Conservation (phyloP, 2,329 filamentous ascomycete genomes). For the Fusarium sp. region DNA sequence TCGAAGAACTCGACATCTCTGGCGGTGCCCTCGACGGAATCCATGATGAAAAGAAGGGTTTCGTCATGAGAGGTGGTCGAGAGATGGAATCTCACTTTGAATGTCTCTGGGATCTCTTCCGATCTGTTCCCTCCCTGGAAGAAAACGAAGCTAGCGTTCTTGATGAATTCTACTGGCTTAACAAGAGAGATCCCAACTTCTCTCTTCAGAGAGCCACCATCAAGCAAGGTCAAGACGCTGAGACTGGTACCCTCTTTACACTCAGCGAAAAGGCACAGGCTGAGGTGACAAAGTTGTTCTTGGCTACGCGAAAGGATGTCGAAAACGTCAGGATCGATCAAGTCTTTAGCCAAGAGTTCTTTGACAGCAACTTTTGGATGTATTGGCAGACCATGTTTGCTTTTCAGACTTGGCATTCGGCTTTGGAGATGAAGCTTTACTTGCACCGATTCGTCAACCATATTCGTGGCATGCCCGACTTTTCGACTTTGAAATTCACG, state of each 20-base stretch:
- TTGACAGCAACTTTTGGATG: slow-evolving; percentile 27
- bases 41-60: slow-evolving; percentile 34
- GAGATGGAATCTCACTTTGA: slow-evolving; percentile 46
- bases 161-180: slow-evolving; percentile 47
- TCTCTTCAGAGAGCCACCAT: slow-evolving; percentile 45
- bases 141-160: slow-evolving; percentile 42
- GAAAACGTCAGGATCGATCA: slow-evolving; percentile 16
- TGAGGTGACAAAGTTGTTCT: slow-evolving; percentile 29
- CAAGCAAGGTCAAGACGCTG: slow-evolving; percentile 41
- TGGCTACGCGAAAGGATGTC: slow-evolving; percentile 17
- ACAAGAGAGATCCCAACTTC: slow-evolving; percentile 35
- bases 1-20: slow-evolving; percentile 20
- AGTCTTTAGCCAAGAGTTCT: slow-evolving; percentile 19
- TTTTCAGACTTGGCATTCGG: slow-evolving; percentile 28
- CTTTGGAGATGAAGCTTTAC: slow-evolving; percentile 26
- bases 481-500: slow-evolving; percentile 25
- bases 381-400: slow-evolving; percentile 33
- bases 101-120: slow-evolving; percentile 44
- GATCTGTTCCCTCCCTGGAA: slow-evolving; percentile 44
- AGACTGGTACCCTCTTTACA: slow-evolving; percentile 38
- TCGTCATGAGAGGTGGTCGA: slow-evolving; percentile 37
- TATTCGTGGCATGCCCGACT: slow-evolving; percentile 24
- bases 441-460: slow-evolving; percentile 25
- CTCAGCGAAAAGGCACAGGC: slow-evolving; percentile 42
- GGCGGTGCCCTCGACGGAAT: slow-evolving; percentile 23